Base-by-base conservation (phyloP, 1,139 yeast species). In the Yamadazyma diospyri region DNA sequence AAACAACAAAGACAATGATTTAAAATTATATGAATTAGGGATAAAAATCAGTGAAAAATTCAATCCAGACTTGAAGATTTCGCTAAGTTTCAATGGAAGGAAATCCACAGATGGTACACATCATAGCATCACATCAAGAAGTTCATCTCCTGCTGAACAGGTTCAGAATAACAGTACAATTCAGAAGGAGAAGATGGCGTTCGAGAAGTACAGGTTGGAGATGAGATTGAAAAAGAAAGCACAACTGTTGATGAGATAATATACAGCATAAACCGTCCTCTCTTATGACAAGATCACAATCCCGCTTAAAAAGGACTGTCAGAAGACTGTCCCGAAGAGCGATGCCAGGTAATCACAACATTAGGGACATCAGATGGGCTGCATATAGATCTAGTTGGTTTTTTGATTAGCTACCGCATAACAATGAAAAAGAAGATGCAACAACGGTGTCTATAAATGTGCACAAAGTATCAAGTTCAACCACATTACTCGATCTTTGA, bases 181-280 rank as follows among this genome's bases (percentile, higher is more conserved):
- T 8, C 11, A 13, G 18, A 19, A 18, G 15, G 69, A 63, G 27
- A 57, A 62, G 35, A 50, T 66, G 61, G 62, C 62, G 24, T 67
- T 67, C 42, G 75, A 69, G 41, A 69, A 69, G 43, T 48, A 50
- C 23, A 47, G 72, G 29, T 38, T 68, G 40, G 75, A 69, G 41
- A 59, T 65, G 70, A 48, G 72, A 32, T 47, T 69, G 27, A 69
- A 69, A 50, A 68, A 65, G 53, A 64, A 56, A 41, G 71, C 65
- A 2, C 70, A 65, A 40, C 64, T 49, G 57, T 43, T 64, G 49
- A 41, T 62, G 38, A 56, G 43, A 30, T 34, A 33, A 34, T 12
- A 20, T 17, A 17, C 5, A 7, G 5, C 7, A 15, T 7, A n/a
- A n/a, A n/a, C n/a, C n/a, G n/a, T n/a, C n/a, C n/a, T n/a, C n/a